These are phyloP conservation scores for Penicillium sp. DNA, from an alignment of 2,329 filamentous ascomycete genomes.

Conservation along the genomic window DNA sequence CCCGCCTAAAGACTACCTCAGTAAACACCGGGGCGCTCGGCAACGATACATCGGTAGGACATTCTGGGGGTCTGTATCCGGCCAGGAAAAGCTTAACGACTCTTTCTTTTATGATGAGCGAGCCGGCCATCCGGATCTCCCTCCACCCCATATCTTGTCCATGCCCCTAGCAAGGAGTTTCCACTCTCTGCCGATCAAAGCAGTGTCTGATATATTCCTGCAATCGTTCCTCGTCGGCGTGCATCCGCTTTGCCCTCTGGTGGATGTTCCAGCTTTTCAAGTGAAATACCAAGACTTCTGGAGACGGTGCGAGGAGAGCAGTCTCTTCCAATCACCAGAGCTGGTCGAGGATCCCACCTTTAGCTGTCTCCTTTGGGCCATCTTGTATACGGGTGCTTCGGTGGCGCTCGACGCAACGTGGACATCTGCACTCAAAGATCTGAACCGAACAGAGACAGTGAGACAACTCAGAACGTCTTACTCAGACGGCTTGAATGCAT, in stretches of 20 bases:
- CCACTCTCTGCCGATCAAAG: neutral
- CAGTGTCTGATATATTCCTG: conserved; percentile 1
- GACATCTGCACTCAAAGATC: neutral
- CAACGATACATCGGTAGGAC: conserved; percentile 2
- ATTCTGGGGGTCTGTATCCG: conserved; percentile 11
- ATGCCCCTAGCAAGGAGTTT: conserved; percentile 1
- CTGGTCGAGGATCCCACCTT: conserved; percentile 11
- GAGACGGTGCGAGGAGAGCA: conserved; percentile 3
- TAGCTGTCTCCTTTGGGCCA: conserved; percentile 9
- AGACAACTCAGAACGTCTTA: conserved; percentile 8
- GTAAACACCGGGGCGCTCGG: conserved; percentile 1
- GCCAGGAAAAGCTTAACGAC: conserved; percentile 3
- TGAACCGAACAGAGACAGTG: conserved; percentile 3
- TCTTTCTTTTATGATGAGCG: conserved; percentile 4
- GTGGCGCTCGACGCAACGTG: conserved; percentile 1
- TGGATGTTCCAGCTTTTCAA: conserved; percentile 7
- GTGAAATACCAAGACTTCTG: conserved; percentile 12
- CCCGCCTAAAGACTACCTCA: neutral
- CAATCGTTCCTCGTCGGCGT: conserved; percentile 7
- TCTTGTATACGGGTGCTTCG: conserved; percentile 7
- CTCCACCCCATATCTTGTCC: conserved; percentile 2
- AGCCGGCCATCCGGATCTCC: neutral
- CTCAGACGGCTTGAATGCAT: conserved; percentile 11
- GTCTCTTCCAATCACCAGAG: neutral
- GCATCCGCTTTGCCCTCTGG: conserved; percentile 8